Evolutionary conservation across 2,329 filamentous ascomycete genomes (phyloP).

Genomic region (Rhexocercosporidium sp.): DNA sequence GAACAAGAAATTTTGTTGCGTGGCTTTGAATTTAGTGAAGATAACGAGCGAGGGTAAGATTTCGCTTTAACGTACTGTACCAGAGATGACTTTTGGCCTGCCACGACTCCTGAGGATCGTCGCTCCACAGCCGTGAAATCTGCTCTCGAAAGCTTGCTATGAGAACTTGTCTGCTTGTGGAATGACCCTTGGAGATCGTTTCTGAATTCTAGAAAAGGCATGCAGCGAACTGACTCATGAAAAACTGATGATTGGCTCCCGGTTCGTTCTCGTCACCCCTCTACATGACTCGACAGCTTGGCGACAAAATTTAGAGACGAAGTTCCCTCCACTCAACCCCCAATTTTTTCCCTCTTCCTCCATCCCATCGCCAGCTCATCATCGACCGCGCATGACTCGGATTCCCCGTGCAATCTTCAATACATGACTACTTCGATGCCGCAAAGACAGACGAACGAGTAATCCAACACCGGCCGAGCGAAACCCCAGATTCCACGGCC

Average conservation of each 20-base stretch:
- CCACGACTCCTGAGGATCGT: too few relatives aligned
- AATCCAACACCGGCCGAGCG: neutral
- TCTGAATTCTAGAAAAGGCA: neutral
- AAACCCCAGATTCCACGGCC: neutral
- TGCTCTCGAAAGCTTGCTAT: too few relatives aligned
- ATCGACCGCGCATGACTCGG: conserved; percentile 24
- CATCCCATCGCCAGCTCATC: neutral
- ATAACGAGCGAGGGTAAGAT: too few relatives aligned
- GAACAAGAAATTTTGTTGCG: too few relatives aligned
- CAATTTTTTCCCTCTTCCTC: conserved; percentile 1
- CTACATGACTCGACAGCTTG: neutral
- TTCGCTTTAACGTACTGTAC: too few relatives aligned
- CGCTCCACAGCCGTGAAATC: too few relatives aligned
- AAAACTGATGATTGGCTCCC: neutral
- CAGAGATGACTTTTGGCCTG: too few relatives aligned
- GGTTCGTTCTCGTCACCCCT: too few relatives aligned
- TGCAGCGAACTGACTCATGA: neutral
- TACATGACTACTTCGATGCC: conserved; percentile 24
- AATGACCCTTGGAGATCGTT: neutral
- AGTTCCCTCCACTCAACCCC: neutral
- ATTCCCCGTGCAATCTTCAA: conserved; percentile 9
- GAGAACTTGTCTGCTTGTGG: too few relatives aligned
- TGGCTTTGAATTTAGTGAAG: too few relatives aligned
- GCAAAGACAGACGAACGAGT: neutral
- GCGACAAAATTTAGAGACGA: neutral